Percentiles rank a stretch among this genome's conserved stretches.
These are phyloP conservation scores for Debaryomyces sp. DNA, from an alignment of 1,139 yeast genomes.

Conservation along the genomic window DNA sequence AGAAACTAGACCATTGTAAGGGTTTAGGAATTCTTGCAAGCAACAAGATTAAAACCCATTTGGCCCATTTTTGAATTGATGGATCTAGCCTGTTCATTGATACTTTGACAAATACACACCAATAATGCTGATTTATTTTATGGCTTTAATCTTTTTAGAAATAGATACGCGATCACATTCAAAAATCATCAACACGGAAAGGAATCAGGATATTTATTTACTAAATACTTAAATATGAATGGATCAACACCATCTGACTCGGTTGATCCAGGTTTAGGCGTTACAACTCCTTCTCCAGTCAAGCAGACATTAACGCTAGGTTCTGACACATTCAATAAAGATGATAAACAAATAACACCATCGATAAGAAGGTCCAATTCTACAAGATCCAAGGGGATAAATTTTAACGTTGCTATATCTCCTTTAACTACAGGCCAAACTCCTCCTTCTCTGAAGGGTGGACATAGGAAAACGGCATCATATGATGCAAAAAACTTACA, in stretches of 20 bases:
- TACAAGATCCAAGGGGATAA: slow-evolving; percentile 31
- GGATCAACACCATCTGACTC: neutral
- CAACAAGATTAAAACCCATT: slow-evolving; percentile 32
- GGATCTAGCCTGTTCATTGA: slow-evolving; percentile 1
- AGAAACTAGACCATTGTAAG: slow-evolving; percentile 33
- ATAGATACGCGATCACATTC: neutral
- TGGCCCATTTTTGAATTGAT: slow-evolving; percentile 26
- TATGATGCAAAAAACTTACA: neutral
- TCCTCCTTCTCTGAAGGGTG: slow-evolving; percentile 5
- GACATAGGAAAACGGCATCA: neutral
- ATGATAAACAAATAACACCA: neutral
- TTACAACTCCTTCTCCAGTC: slow-evolving; percentile 12
- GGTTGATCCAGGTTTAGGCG: neutral
- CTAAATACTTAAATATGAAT: neutral
- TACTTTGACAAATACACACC: neutral
- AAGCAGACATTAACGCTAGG: slow-evolving; percentile 4
- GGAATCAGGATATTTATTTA: neutral
- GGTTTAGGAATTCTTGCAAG: slow-evolving; percentile 30
- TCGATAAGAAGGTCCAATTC: neutral
- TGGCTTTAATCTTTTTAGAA: neutral
- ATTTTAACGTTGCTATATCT: slow-evolving; percentile 35
- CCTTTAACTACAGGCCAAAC: slow-evolving; percentile 17
- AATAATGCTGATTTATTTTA: neutral
- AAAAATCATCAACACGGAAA: neutral
- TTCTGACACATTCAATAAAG: slow-evolving; percentile 1